Base-by-base conservation (phyloP, 768 basidiomycete genomes). In the Mycena belliarum region DNA sequence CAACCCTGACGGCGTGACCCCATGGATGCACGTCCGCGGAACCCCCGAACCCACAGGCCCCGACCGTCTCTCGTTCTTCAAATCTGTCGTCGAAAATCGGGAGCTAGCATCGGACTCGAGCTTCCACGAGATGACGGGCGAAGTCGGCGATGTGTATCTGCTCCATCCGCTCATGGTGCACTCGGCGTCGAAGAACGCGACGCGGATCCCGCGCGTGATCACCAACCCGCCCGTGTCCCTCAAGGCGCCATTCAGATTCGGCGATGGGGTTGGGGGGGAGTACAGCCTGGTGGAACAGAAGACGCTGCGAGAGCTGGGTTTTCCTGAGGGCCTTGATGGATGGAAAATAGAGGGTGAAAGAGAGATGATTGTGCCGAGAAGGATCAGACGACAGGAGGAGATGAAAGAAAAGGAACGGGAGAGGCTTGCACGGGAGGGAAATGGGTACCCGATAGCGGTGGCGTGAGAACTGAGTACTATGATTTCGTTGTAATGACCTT, bases 81-180 rank as follows among this genome's bases (percentile, higher is more conserved):
- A 73, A 75, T 75, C 21, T 77, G 82, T 66, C 69, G 78, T 47
- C 67, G 75, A 43, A 76, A 75, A 61, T 26, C 41, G 32, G 20
- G 53, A 40, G 20, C 35, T 29, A 70, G 81, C 57, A 72, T 78
- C 64, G 66, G 65, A 46, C 79, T 76, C 68, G 64, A 65, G 48
- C 26, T 80, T 84, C 67, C 75, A 80, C 35, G 83, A 84, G 70
- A 72, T 83, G 69, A 85, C 83, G 3, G 85, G 85, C 40, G 74
- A 82, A 56, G 67, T 80, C 42, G 86, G 84, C n/a, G 86, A 87
- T 65, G 85, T 86, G 18, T 79, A 85, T 20, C 74, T 86, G 37
- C 72, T 86, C 72, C 84, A 86, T 68, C 83, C 85, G 11, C 68
- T 87, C 49, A 87, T 87, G 83, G 67, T 85, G 61, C 86, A 86